These are phyloP conservation scores for Sextonia rubra DNA, from an alignment of 164 flowering plant species.

Conservation along the genomic window DNA sequence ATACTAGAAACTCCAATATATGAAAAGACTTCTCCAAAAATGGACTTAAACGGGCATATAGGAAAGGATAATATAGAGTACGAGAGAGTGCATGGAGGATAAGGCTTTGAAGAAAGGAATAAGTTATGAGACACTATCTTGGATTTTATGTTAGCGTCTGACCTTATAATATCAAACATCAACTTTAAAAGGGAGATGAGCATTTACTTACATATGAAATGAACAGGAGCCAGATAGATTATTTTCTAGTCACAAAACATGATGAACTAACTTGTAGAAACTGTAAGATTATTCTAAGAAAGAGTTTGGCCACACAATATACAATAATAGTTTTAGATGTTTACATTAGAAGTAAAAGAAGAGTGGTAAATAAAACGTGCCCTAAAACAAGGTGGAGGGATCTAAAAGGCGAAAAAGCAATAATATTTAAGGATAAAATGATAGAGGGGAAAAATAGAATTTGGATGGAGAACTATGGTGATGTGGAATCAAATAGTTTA, in stretches of 20 bases:
- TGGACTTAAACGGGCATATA: neutral
- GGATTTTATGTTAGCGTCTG: neutral
- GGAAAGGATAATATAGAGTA: neutral
- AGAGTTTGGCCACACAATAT: neutral
- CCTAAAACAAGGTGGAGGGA: neutral
- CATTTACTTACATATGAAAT: neutral
- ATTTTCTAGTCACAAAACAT: no score
- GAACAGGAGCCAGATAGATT: neutral
- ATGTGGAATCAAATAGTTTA: neutral
- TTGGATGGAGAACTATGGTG: neutral
- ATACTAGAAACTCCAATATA: neutral
- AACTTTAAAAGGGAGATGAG: neutral
- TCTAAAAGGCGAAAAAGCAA: neutral
- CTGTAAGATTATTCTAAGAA: neutral
- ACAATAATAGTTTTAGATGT: no score
- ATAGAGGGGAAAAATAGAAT: neutral
- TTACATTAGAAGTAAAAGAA: neutral
- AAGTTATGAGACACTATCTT: neutral
- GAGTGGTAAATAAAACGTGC: no score
- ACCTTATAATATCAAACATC: neutral
- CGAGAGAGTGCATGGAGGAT: neutral
- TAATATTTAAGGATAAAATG: neutral
- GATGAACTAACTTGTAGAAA: neutral
- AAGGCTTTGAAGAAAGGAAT: neutral
- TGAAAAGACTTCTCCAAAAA: neutral